Conservation (phyloP, 2,329 filamentous ascomycete genomes). For the Fusarium sp. region DNA sequence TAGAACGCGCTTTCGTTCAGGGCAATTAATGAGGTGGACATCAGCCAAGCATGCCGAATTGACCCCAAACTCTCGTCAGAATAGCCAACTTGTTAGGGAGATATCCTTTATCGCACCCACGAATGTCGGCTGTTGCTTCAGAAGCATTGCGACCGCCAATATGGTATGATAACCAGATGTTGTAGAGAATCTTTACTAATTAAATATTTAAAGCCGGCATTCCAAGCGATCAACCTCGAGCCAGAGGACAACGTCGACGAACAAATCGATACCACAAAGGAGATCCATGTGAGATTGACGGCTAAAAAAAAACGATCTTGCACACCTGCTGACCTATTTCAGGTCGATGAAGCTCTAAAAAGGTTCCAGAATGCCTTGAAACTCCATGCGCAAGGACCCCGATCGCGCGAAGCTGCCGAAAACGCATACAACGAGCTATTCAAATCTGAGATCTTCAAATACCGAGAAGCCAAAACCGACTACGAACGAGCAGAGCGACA, state of each 20-base stretch:
- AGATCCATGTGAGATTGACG: slow-evolving; percentile 72
- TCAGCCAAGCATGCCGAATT: slow-evolving; percentile 26
- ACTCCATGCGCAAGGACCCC: slow-evolving; percentile 86
- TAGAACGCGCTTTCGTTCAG: slow-evolving; percentile 37
- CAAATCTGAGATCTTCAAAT: slow-evolving; percentile 91
- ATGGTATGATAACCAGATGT: slow-evolving; percentile 27
- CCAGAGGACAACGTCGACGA: slow-evolving; percentile 90
- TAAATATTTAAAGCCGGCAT: slow-evolving; percentile 63
- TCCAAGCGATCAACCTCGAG: slow-evolving; percentile 92
- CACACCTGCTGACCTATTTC: not conserved
- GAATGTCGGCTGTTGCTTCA: slow-evolving; percentile 33
- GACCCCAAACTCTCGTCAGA: slow-evolving; percentile 17
- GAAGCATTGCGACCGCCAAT: slow-evolving; percentile 26
- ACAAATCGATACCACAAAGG: slow-evolving; percentile 93
- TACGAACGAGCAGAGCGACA: slow-evolving; percentile 76
- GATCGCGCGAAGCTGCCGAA: slow-evolving; percentile 77
- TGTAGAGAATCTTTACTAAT: slow-evolving; percentile 15
- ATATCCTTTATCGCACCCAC: slow-evolving; percentile 8
- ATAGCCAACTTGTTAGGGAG: slow-evolving; percentile 3
- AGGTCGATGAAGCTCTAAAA: slow-evolving; percentile 95
- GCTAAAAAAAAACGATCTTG: not conserved
- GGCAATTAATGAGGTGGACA: slow-evolving; percentile 25
- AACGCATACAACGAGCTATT: slow-evolving; percentile 88
- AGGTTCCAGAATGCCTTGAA: slow-evolving; percentile 92
- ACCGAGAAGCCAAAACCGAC: slow-evolving; percentile 86